Evolutionary conservation across 345 rosid species (phyloP).

Genomic region (Raphanus sativus): DNA sequence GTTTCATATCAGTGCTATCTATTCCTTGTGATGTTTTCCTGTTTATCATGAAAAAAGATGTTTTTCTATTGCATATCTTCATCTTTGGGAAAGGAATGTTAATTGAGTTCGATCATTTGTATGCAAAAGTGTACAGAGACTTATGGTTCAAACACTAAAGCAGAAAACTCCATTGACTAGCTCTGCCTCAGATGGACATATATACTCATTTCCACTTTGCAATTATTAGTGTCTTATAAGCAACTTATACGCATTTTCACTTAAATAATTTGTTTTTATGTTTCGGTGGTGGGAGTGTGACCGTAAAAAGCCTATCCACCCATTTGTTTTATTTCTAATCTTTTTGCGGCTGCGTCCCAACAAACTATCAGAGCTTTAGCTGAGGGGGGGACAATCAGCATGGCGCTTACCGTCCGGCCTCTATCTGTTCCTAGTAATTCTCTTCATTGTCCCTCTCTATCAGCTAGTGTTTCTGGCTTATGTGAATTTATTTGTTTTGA

Average conservation of each 20-base stretch:
- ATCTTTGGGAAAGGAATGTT: background rate
- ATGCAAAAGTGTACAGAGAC: background rate
- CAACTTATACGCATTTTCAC: too few relatives aligned
- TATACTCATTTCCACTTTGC: background rate
- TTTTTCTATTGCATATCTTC: background rate
- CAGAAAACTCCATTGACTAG: background rate
- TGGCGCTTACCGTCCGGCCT: slow-evolving; percentile 17
- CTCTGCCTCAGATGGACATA: background rate
- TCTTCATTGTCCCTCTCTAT: background rate
- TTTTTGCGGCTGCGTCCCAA: background rate
- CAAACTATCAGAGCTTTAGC: background rate
- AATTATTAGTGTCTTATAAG: too few relatives aligned
- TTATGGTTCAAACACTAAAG: background rate
- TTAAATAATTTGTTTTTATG: background rate
- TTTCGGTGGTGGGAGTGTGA: slow-evolving; percentile 7
- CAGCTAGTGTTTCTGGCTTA: too few relatives aligned
- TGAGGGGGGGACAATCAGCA: background rate
- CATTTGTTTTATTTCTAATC: background rate
- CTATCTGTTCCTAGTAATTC: slow-evolving; percentile 21
- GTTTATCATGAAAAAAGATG: background rate
- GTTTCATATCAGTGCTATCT: background rate
- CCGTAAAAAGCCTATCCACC: slow-evolving; percentile 26
- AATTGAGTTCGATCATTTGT: background rate
- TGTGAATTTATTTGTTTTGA: background rate
- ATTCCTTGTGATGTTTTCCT: background rate